Conservation (phyloP, 139 green algal genomes). For the Zygnema cylindricum region DNA sequence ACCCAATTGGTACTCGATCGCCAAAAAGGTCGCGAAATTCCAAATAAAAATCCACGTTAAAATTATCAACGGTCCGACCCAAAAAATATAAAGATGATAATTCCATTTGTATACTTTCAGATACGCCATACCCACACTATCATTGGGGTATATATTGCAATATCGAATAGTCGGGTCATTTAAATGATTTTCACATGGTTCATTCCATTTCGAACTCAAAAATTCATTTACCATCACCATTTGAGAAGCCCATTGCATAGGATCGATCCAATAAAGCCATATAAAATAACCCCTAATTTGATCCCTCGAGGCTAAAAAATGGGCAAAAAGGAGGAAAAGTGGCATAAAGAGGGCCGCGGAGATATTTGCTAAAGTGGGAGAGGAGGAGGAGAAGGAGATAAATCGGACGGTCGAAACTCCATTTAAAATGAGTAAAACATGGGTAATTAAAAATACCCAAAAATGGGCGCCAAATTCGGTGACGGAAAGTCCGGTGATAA, state of each 20-base stretch:
- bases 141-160: background rate
- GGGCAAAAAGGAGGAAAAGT: constrained; percentile 44
- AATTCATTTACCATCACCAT: constrained; percentile 47
- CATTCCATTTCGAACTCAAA: background rate
- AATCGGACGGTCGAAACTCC: constrained; percentile 12
- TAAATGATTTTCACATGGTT: background rate
- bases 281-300: constrained; percentile 57
- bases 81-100: background rate
- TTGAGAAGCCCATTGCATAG: constrained; percentile 38
- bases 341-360: constrained; percentile 23
- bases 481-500: constrained; percentile 30
- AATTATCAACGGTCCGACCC: background rate
- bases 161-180: background rate
- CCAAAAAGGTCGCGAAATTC: background rate
- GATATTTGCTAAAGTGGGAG: background rate
- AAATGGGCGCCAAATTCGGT: constrained; percentile 27
- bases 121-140: background rate
- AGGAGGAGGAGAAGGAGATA: constrained; percentile 20
- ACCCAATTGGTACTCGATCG: too few relatives aligned
- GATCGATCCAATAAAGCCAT: constrained; percentile 55
- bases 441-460: constrained; percentile 14
- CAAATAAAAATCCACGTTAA: background rate
- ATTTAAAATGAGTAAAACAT: constrained; percentile 4
- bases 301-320: background rate
- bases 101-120: background rate